Evolutionary conservation across 1,284 basidiomycete species (phyloP), one percentile per base, ranked within the genome.

Genomic region (Salmacisia buchloeana): DNA sequence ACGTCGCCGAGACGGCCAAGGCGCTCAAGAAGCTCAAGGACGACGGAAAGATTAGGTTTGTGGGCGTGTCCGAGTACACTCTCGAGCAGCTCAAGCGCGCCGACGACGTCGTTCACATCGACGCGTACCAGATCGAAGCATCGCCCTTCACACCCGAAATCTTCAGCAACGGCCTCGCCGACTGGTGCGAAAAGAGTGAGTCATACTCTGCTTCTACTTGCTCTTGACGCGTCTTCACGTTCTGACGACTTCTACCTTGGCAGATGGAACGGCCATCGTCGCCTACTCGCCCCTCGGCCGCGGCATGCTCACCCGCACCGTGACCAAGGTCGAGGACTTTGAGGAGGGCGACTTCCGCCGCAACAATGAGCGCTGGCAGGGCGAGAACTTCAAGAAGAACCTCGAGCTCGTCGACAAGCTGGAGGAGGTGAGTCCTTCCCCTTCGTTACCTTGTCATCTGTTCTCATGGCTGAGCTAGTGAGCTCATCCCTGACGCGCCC

Each of bases 21-120:
- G 88, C 85, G 7, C 84, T 91, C 84, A 90, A 92, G 78, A 83
- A 84, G 69, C 84, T 91, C 60, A 86, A 87, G 58, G 88, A 89
- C 66, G 83, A 83, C 49, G 87, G 87, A 18, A 78, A 88, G 60
- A 85, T 82, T 3, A 88, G 85, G 82, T 88, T 89, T 80, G 89
- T 92, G 67, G 91, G 89, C 63, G 75, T 90, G 66, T 75, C 66
- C 35, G 80, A 80, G 64, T 81, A 80, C 68, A 70, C 62, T 41
- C 62, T 69, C 2, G 70, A 68, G 12, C 69, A 69, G 49, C 64
- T 74, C n/a, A 56, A 69, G 29, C 35, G 45, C 1, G 66, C 66
- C 52, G 63, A 61, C 59, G 43, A 68, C 72, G 75, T 82, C 57
- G 79, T 73, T 10, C 76, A 82, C 57, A 81, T 82, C 64, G 81